phyloP scores from a whole-genome alignment of 2,329 filamentous ascomycete species.

The Botrytis aclada region DNA sequence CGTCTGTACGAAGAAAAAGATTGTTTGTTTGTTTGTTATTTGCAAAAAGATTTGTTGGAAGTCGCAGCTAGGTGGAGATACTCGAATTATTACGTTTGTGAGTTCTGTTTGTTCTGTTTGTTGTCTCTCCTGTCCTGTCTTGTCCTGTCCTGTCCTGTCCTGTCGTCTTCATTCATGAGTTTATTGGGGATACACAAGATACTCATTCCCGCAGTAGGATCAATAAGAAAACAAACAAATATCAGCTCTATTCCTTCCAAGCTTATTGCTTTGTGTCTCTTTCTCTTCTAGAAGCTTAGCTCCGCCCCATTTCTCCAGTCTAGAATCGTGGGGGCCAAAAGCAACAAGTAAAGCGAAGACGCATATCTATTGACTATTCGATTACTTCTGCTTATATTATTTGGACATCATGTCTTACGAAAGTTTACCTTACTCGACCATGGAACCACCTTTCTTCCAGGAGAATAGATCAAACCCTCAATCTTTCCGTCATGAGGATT shows the following conservation, averaged over 20 bases:
- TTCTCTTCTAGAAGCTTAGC: slow-evolving; percentile 21
- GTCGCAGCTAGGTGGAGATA: slow-evolving; percentile 5
- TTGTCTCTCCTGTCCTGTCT: slow-evolving; percentile 6
- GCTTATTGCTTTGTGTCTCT: not conserved
- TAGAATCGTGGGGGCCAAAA: slow-evolving; percentile 16
- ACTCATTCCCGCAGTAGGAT: slow-evolving; percentile 14
- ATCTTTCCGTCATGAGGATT: slow-evolving; percentile 20
- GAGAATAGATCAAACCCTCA: slow-evolving; percentile 17
- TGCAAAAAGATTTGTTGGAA: slow-evolving; percentile 11
- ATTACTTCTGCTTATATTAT: not conserved
- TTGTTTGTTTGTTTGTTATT: not conserved
- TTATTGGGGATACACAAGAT: slow-evolving; percentile 14
- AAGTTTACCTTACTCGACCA: slow-evolving; percentile 13
- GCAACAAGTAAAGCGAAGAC: not conserved
- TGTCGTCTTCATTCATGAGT: not conserved
- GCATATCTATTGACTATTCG: not conserved
- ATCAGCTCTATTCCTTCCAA: slow-evolving; percentile 9
- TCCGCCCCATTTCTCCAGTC: slow-evolving; percentile 23
- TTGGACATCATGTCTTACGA: slow-evolving; percentile 22
- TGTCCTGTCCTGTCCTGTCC: no score
- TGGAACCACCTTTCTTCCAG: slow-evolving; percentile 19
- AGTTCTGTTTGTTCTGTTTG: slow-evolving; percentile 16
- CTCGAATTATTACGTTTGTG: slow-evolving; percentile 6
- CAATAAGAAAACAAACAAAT: slow-evolving; percentile 17
- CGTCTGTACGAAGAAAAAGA: not conserved